These are phyloP conservation scores for Candida ovalis DNA, from an alignment of 805 yeast species.

Conservation along the genomic window DNA sequence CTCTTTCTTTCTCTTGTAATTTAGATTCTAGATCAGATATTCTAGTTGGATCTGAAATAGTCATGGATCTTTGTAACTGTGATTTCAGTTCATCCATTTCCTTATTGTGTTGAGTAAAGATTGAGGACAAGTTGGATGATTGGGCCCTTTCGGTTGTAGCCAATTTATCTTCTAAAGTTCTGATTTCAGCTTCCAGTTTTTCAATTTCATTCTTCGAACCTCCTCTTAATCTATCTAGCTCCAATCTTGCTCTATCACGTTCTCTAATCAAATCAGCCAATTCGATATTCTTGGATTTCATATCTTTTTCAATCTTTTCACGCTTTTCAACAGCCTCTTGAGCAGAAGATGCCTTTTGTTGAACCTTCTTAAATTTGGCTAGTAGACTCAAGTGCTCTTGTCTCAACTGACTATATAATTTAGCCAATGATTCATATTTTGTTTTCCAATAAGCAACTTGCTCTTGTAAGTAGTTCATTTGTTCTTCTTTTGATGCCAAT, in stretches of 20 bases:
- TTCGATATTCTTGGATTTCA: constrained; percentile 82
- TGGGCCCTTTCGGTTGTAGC: constrained; percentile 59
- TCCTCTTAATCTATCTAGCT: constrained; percentile 66
- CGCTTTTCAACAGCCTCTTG: constrained; percentile 85
- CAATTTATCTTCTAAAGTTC: constrained; percentile 55
- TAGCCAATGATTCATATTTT: constrained; percentile 86
- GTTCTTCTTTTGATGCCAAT: constrained; percentile 71
- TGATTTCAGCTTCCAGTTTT: constrained; percentile 56
- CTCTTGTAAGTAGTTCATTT: constrained; percentile 61
- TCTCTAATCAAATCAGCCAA: constrained; percentile 86
- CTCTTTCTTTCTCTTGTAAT: constrained; percentile 68
- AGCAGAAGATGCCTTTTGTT: constrained; percentile 82
- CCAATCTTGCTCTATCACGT: constrained; percentile 83
- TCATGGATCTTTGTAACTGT: constrained; percentile 29
- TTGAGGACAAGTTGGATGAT: constrained; percentile 56
- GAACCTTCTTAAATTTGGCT: constrained; percentile 72
- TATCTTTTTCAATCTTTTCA: constrained; percentile 76
- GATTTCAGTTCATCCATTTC: constrained; percentile 54
- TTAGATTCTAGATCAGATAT: constrained; percentile 37
- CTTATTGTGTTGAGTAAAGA: constrained; percentile 57
- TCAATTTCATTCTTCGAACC: constrained; percentile 64
- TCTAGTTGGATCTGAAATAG: constrained; percentile 23
- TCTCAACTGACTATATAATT: constrained; percentile 83
- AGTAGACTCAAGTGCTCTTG: constrained; percentile 84
- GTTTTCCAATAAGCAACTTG: constrained; percentile 76